Conservation (phyloP, 257 asterid genomes). For the Verbena officinalis region DNA sequence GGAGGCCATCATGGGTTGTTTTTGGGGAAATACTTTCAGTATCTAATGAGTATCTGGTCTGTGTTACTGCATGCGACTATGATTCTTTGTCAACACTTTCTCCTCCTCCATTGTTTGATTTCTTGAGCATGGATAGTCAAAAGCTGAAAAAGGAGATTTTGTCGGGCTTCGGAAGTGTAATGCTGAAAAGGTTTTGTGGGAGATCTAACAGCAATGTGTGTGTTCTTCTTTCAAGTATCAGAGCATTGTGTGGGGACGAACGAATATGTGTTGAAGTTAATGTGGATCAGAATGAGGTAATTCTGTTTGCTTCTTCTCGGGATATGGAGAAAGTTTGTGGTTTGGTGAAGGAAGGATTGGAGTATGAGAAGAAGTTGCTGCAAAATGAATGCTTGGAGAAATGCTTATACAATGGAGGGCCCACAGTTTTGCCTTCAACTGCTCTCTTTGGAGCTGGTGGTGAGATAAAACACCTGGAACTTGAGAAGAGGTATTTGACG, state of each 20-base stretch:
- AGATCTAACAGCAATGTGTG: conserved; percentile 52
- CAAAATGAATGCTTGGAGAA: conserved; percentile 77
- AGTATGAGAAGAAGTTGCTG: conserved; percentile 61
- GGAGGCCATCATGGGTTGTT: conserved; percentile 85
- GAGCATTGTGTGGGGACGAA: conserved; percentile 62
- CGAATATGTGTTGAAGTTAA: conserved; percentile 68
- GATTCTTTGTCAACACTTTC: conserved; percentile 51
- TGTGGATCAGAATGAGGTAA: conserved; percentile 67
- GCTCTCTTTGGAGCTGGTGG: conserved; percentile 98
- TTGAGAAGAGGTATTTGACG: conserved; percentile 72
- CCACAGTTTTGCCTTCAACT: conserved; percentile 52
- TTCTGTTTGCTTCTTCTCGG: conserved; percentile 60
- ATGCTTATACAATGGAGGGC: conserved; percentile 62
- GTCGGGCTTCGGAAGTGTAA: conserved; percentile 62
- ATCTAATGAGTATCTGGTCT: conserved; percentile 67
- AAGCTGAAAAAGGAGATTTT: conserved; percentile 64
- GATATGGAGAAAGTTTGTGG: conserved; percentile 62
- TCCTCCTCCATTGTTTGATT: conserved; percentile 68
- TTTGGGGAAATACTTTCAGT: conserved; percentile 77
- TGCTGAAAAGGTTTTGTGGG: conserved; percentile 83
- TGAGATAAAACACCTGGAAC: conserved; percentile 84
- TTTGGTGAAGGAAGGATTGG: conserved; percentile 54
- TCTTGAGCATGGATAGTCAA: conserved; percentile 53
- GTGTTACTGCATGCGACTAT: conserved; percentile 75
- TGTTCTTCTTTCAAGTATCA: conserved; percentile 55